A percentile compares a stretch with the other conserved stretches of the same genome.
Evolutionary conservation across 1,284 basidiomycete genomes (phyloP).

Genomic region (Moniliophthora roreri): DNA sequence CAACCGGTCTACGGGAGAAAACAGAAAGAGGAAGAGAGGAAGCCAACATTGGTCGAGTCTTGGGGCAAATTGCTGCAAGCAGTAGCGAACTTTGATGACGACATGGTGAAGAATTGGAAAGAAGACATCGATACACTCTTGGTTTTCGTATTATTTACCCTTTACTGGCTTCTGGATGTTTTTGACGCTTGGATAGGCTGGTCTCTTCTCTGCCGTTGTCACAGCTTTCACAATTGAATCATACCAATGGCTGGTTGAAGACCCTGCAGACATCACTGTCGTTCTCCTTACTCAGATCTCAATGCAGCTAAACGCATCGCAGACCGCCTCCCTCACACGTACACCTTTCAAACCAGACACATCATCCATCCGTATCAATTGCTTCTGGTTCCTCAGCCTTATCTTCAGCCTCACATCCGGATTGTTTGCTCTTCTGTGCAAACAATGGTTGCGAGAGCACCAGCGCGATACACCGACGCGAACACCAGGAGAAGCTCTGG

Average conservation of each 20-base stretch:
- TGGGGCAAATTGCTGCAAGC: conserved; percentile 6
- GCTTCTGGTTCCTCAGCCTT: conserved; percentile 14
- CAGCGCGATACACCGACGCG: not conserved
- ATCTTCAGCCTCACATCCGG: conserved; percentile 5
- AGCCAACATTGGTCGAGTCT: not conserved
- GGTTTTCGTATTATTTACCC: conserved; percentile 4
- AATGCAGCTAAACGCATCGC: not conserved
- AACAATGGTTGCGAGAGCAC: conserved; percentile 14
- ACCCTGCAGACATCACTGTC: conserved; percentile 7
- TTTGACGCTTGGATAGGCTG: conserved; percentile 12
- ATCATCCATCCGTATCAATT: conserved; percentile 5
- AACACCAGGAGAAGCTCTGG: not conserved
- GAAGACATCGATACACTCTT: conserved; percentile 11
- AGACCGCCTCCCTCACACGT: not conserved
- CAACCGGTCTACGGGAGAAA: too few species aligned
- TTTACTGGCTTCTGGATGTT: conserved; percentile 6
- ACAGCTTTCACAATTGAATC: conserved; percentile 20
- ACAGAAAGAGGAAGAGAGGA: too few species aligned
- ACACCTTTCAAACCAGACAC: not conserved
- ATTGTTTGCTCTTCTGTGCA: conserved; percentile 7
- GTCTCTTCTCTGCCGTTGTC: conserved; percentile 21
- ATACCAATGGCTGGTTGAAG: conserved; percentile 15
- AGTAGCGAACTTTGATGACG: conserved; percentile 7
- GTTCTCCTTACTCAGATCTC: conserved; percentile 15
- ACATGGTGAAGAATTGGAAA: conserved; percentile 3